Percentiles rank a stretch among this genome's conserved stretches.
phyloP scores from a whole-genome alignment of 169 alveolate species.

The Cryptosporidium parvum region DNA sequence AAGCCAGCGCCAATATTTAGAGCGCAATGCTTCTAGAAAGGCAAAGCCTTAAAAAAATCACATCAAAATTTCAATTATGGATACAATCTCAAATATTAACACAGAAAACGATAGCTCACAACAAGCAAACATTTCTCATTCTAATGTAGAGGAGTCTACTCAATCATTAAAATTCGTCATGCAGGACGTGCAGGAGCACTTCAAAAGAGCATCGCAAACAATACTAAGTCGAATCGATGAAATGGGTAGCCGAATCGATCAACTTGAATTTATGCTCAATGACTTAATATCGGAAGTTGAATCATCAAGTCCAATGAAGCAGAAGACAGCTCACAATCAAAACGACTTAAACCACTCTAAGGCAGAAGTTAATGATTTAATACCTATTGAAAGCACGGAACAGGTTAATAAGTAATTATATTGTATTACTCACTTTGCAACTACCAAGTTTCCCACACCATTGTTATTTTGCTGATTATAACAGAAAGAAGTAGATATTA shows the following conservation, averaged over 20 bases:
- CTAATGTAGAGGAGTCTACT: not conserved
- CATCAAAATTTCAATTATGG: not conserved
- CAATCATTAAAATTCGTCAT: slow-evolving; percentile 31
- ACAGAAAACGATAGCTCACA: slow-evolving; percentile 27
- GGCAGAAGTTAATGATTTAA: not conserved
- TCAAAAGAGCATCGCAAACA: slow-evolving; percentile 73
- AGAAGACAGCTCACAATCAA: not conserved
- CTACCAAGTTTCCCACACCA: not conserved
- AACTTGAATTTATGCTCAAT: slow-evolving; percentile 74
- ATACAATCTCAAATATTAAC: not conserved
- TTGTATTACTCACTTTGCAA: not conserved
- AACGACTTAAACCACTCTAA: not conserved
- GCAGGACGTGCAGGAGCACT: slow-evolving; percentile 76
- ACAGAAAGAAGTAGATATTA: not conserved
- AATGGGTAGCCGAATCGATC: slow-evolving; percentile 78
- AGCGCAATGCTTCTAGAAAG: not conserved
- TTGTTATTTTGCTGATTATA: not conserved
- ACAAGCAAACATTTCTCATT: not conserved
- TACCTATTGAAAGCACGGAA: not conserved
- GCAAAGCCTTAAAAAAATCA: not conserved
- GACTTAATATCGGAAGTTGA: slow-evolving; percentile 63
- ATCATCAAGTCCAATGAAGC: slow-evolving; percentile 13
- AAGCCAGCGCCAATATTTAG: not conserved
- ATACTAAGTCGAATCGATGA: slow-evolving; percentile 78
- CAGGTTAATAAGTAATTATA: not conserved